phyloP scores from a whole-genome alignment of 805 yeast species.

The Yarrowia sp. region DNA sequence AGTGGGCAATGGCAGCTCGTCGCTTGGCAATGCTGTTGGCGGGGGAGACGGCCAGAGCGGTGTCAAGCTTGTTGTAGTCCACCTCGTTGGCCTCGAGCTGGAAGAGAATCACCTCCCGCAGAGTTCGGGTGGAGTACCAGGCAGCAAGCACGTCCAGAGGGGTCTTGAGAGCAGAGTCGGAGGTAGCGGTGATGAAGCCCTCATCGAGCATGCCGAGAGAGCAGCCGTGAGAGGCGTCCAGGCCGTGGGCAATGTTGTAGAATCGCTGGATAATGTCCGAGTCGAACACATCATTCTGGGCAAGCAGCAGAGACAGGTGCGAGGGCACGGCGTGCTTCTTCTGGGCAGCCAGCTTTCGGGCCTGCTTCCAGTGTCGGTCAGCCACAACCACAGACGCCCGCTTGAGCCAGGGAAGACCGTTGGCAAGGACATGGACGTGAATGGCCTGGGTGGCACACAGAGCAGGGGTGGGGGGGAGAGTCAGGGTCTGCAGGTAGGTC shows the following conservation, averaged over 20 bases:
- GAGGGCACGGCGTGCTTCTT: slow-evolving; percentile 39
- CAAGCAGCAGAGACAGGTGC: slow-evolving; percentile 39
- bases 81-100: slow-evolving; percentile 39
- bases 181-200: slow-evolving; percentile 42
- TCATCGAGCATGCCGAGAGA: slow-evolving; percentile 42
- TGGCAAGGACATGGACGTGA: slow-evolving; percentile 46
- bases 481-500: slow-evolving; percentile 46
- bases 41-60: slow-evolving; percentile 46
- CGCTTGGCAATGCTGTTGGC: slow-evolving; percentile 45
- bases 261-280: slow-evolving; percentile 45
- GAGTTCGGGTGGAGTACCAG: slow-evolving; percentile 45
- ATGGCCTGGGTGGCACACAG: slow-evolving; percentile 48
- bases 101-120: slow-evolving; percentile 44
- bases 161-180: slow-evolving; percentile 44
- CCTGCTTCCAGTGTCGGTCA: slow-evolving; percentile 46
- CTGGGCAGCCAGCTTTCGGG: slow-evolving; percentile 42
- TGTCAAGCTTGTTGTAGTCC: slow-evolving; percentile 40
- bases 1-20: slow-evolving; percentile 46
- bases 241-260: slow-evolving; percentile 41
- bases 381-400: slow-evolving; percentile 39
- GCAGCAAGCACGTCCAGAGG: slow-evolving; percentile 48
- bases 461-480: slow-evolving; percentile 44
- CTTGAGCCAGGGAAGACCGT: slow-evolving; percentile 42
- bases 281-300: slow-evolving; percentile 44
- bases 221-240: slow-evolving; percentile 40